Conservation (phyloP, 176 grass and related monocot species). For the Oropetium thomaeum region DNA sequence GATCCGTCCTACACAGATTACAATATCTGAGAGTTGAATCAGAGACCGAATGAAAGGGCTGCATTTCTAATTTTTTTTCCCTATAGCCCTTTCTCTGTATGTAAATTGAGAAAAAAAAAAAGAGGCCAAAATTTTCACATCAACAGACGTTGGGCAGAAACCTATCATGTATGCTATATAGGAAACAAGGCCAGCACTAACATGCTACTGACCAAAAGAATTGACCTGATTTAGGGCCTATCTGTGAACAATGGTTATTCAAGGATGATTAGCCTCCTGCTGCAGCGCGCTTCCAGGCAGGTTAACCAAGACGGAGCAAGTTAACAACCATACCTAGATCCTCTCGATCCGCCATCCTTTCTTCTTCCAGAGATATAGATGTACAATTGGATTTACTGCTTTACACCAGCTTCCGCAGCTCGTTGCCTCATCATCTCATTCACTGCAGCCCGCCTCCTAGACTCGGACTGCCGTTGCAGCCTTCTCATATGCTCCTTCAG, state of each 20-base stretch:
- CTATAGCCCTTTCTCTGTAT: neutral
- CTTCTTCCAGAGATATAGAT: neutral
- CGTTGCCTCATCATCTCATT: constrained; percentile 88
- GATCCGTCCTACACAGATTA: constrained; percentile 14
- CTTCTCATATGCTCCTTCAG: constrained; percentile 43
- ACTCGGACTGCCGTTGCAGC: constrained; percentile 63
- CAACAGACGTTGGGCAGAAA: neutral
- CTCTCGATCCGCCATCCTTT: neutral
- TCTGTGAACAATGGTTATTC: neutral
- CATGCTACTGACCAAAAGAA: neutral
- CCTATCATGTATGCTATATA: neutral
- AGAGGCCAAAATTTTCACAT: neutral
- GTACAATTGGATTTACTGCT: neutral
- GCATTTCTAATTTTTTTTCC: neutral
- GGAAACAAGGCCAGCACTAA: neutral
- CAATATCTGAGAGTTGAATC: neutral
- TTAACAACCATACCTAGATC: neutral
- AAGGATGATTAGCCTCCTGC: neutral
- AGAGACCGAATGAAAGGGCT: constrained; percentile 13
- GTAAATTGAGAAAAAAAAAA: neutral
- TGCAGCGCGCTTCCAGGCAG: neutral
- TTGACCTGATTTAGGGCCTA: neutral
- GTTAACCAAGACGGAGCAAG: neutral
- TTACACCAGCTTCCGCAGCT: constrained; percentile 49
- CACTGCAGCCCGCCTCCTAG: constrained; percentile 68